Percentiles rank a stretch among this genome's conserved stretches.
Conservation (phyloP, 2,329 filamentous ascomycete genomes). For the Verticillium longisporum region DNA sequence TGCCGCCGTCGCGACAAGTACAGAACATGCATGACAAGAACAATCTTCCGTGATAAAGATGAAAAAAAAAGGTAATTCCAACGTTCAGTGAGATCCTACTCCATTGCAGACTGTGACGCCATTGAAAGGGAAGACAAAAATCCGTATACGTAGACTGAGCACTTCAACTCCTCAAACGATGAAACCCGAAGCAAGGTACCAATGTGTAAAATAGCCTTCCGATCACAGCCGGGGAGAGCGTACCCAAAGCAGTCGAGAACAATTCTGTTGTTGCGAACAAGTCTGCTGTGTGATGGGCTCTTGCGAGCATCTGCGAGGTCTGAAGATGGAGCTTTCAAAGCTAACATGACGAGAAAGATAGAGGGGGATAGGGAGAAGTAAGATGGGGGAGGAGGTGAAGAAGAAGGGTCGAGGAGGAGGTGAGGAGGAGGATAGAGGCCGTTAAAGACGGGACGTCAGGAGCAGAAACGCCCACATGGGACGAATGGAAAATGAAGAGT, state of each 20-base stretch:
- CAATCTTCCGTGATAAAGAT: not conserved
- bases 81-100: not conserved
- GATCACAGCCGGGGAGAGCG: not conserved
- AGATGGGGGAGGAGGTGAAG: not conserved
- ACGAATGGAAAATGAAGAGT: no score
- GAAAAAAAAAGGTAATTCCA: constrained; percentile 7
- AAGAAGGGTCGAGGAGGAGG: no score
- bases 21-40: not conserved
- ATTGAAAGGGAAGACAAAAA: constrained; percentile 5
- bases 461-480: not conserved
- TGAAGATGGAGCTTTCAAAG: not conserved
- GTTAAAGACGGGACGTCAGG: not conserved
- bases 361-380: no score
- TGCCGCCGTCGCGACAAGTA: not conserved
- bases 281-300: not conserved
- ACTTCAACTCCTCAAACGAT: constrained; percentile 9
- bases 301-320: not conserved
- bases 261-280: not conserved
- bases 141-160: not conserved
- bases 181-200: constrained; percentile 4
- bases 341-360: not conserved
- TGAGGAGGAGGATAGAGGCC: no score
- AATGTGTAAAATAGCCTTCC: not conserved
- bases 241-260: not conserved
- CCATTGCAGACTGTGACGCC: not conserved